Percentiles rank a stretch among this genome's conserved stretches.
Evolutionary conservation across 768 basidiomycete species (phyloP).

Genomic region (Xanthoconium stramineum): DNA sequence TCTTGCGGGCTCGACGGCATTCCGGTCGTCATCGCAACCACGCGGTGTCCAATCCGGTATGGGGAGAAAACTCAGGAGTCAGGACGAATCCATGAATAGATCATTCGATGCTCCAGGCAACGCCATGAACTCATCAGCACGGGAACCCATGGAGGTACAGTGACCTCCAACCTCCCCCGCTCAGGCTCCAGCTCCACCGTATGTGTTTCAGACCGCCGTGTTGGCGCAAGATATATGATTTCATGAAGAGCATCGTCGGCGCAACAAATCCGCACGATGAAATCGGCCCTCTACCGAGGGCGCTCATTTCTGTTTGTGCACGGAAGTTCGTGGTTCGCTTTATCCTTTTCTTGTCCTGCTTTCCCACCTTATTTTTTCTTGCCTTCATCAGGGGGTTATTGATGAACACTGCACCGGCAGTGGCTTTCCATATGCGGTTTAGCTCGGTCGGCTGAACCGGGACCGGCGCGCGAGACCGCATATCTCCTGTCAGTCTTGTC

Average conservation of each 20-base stretch:
- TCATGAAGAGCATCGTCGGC: background rate
- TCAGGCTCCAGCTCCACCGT: too few relatives aligned
- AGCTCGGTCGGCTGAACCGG: background rate
- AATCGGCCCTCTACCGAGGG: background rate
- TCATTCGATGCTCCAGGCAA: too few relatives aligned
- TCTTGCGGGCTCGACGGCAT: conserved; percentile 27
- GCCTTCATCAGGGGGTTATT: too few relatives aligned
- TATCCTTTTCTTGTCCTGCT: background rate
- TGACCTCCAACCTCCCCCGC: too few relatives aligned
- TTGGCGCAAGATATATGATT: too few relatives aligned
- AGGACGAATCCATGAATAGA: background rate
- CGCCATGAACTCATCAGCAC: too few relatives aligned
- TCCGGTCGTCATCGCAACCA: conserved; percentile 33
- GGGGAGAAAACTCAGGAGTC: background rate
- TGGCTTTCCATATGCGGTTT: background rate
- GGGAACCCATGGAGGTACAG: too few relatives aligned
- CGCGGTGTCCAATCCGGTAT: background rate
- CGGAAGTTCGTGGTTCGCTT: too few relatives aligned
- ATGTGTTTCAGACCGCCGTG: conserved; percentile 4
- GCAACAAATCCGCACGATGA: background rate
- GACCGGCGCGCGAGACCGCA: background rate
- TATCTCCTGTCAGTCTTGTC: background rate
- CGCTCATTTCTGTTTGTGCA: background rate
- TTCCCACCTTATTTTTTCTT: too few relatives aligned
- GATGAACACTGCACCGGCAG: too few relatives aligned